Conservation (phyloP, 2,329 filamentous ascomycete genomes). For the Rutstroemia sp. region DNA sequence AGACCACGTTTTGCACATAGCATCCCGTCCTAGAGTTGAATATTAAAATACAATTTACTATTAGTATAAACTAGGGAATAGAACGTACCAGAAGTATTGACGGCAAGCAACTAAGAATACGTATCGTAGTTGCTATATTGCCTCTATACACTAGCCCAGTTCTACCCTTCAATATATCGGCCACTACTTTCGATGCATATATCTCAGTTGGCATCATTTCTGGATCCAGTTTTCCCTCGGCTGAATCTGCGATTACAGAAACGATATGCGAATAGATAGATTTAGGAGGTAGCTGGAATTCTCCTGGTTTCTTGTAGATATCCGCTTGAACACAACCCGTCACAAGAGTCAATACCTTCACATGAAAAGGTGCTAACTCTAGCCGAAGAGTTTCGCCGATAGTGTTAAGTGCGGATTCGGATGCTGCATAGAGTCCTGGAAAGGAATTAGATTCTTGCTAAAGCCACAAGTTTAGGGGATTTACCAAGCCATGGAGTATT, state of each 20-base stretch:
- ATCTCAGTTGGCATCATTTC: background rate
- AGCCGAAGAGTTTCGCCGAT: background rate
- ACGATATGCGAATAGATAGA: constrained; percentile 4
- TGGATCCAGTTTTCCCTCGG: background rate
- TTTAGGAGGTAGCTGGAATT: background rate
- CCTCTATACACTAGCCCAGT: constrained; percentile 3
- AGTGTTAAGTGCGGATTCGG: background rate
- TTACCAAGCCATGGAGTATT: constrained; percentile 8
- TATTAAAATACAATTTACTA: no score
- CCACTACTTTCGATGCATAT: constrained; percentile 3
- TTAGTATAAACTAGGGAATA: no score
- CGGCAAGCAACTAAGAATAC: background rate
- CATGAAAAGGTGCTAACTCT: constrained; percentile 5
- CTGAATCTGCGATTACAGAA: background rate
- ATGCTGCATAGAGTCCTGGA: background rate
- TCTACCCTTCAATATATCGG: constrained; percentile 3
- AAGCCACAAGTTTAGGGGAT: background rate
- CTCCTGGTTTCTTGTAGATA: constrained; percentile 6
- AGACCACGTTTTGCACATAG: background rate
- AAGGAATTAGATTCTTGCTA: background rate
- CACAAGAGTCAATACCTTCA: constrained; percentile 3
- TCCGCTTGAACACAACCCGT: constrained; percentile 1
- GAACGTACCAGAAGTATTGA: background rate
- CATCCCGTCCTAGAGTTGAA: background rate
- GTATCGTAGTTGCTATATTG: background rate